Conservation (phyloP, 225 moss, liverwort and hornwort genomes). For the Sphagnum contortum region DNA sequence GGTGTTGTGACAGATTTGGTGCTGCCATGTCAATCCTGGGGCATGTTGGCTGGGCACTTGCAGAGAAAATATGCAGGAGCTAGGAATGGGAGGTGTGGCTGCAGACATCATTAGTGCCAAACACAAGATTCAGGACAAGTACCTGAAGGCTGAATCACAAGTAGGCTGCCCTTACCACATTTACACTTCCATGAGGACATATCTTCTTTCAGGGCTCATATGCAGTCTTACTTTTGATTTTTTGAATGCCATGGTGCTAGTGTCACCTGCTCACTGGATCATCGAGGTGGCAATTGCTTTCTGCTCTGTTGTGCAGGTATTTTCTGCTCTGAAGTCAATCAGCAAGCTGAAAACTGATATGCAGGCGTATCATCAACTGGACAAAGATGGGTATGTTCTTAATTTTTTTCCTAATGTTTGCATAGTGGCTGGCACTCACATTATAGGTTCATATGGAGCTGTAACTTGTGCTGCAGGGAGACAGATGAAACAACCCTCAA, state of each 20-base stretch:
- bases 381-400: conserved; percentile 15
- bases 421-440: background rate
- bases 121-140: conserved; percentile 23
- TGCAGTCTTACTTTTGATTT: no score
- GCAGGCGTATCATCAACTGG: conserved; percentile 18
- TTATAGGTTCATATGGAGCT: no score
- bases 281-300: background rate
- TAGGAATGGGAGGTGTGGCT: conserved; percentile 19
- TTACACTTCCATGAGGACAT: no score
- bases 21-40: no score
- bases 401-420: background rate
- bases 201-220: no score
- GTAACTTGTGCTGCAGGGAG: no score
- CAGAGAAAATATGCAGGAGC: conserved; percentile 22
- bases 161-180: conserved; percentile 5
- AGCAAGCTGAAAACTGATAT: conserved; percentile 27
- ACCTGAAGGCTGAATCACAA: conserved; percentile 26
- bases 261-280: no score
- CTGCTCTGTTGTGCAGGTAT: conserved; percentile 16
- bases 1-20: no score
- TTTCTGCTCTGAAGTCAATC: conserved; percentile 18
- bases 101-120: conserved; percentile 18
- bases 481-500: no score
- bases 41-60: no score
- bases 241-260: no score